Percentiles rank a stretch among this genome's conserved stretches.
These are phyloP conservation scores for Suhomyces chickasaworum DNA, from an alignment of 1,139 yeast genomes.

Conservation along the genomic window DNA sequence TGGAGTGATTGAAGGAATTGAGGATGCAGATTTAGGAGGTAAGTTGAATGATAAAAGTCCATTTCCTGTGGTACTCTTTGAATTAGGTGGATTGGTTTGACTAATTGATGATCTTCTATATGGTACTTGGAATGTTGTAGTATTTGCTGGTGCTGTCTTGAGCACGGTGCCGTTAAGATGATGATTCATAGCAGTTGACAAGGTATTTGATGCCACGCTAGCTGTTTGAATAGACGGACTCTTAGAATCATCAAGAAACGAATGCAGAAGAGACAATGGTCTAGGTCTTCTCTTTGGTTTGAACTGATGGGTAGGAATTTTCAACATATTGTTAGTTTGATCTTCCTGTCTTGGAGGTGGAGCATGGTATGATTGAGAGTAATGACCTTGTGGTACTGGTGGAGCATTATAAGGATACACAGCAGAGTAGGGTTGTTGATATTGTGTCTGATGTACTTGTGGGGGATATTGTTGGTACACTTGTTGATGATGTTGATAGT, in stretches of 20 bases:
- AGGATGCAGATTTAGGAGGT: constrained; percentile 11
- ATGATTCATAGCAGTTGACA: constrained; percentile 5
- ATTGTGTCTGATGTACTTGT: constrained; percentile 3
- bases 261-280: constrained; percentile 43
- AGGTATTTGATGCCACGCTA: constrained; percentile 3
- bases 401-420: constrained; percentile 12
- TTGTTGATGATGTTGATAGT: constrained; percentile 13
- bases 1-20: constrained; percentile 31
- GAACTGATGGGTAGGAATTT: constrained; percentile 32
- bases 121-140: constrained; percentile 16
- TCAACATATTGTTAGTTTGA: constrained; percentile 15
- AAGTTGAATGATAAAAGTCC: constrained; percentile 7
- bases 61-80: constrained; percentile 1
- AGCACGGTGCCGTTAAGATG: constrained; percentile 11
- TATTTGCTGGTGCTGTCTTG: constrained; percentile 25
- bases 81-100: not conserved
- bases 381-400: not conserved
- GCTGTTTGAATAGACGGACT: constrained; percentile 12
- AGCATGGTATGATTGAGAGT: constrained; percentile 1
- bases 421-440: constrained; percentile 13
- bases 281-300: constrained; percentile 48
- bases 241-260: constrained; percentile 22
- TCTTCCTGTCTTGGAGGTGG: constrained; percentile 4
- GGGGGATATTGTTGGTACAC: not conserved
- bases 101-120: constrained; percentile 4